Evolutionary conservation across 768 basidiomycete species (phyloP).

Genomic region (Pleurotus salmoneostramineus): DNA sequence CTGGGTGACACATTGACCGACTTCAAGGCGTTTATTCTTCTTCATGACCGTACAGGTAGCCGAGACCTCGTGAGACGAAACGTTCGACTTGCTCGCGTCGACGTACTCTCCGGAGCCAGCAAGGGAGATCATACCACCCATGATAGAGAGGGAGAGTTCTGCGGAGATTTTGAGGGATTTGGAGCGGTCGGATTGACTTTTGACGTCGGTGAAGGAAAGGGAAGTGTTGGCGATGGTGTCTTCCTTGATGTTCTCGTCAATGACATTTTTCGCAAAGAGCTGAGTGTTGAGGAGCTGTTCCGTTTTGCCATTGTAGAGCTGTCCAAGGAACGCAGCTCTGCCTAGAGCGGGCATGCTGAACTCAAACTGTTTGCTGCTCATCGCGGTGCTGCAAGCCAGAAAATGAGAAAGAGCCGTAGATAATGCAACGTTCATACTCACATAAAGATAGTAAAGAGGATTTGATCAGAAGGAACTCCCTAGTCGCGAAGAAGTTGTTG

Average conservation of each 20-base stretch:
- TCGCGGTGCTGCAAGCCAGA: neutral
- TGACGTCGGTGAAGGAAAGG: conserved; percentile 5
- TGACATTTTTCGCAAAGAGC: neutral
- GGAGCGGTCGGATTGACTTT: conserved; percentile 2
- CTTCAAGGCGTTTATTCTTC: conserved; percentile 1
- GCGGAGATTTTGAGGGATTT: conserved; percentile 5
- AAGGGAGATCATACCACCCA: conserved; percentile 6
- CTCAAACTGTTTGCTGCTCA: neutral
- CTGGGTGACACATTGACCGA: neutral
- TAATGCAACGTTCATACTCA: no score
- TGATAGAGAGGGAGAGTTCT: conserved; percentile 4
- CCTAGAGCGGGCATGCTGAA: conserved; percentile 1
- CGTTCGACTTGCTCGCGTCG: conserved; percentile 4
- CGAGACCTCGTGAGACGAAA: conserved; percentile 3
- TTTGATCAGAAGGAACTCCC: no score
- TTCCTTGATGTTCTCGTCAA: neutral
- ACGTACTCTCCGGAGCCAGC: conserved; percentile 4
- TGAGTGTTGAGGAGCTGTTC: conserved; percentile 6
- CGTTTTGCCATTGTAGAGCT: conserved; percentile 5
- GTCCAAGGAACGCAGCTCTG: neutral
- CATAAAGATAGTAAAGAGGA: no score
- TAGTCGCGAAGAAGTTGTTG: no score
- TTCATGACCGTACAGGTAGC: conserved; percentile 1
- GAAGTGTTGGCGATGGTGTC: neutral
- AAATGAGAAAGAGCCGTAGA: neutral